phyloP scores from a whole-genome alignment of 108 stramenopile species.

The Fistulifera pelliculosa region DNA sequence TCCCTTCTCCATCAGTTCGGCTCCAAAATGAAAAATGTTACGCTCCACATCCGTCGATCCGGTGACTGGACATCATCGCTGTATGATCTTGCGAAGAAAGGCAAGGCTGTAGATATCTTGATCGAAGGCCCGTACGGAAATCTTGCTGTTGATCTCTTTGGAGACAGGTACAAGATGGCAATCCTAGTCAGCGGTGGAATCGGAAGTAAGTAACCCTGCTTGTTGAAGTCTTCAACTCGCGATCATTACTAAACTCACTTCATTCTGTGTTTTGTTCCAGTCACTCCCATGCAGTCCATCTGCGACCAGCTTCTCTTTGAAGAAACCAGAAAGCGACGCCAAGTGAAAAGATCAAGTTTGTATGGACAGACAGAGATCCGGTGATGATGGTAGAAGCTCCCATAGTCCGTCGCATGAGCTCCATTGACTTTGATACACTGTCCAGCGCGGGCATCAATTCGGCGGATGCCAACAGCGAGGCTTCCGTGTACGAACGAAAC shows the following conservation, averaged over 20 bases:
- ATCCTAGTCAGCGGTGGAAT: slow-evolving; percentile 43
- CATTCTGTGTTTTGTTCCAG: slow-evolving; percentile 6
- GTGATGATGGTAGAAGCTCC: slow-evolving; percentile 6
- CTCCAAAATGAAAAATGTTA: slow-evolving; percentile 15
- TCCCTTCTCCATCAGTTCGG: slow-evolving; percentile 27
- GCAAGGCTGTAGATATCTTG: slow-evolving; percentile 13
- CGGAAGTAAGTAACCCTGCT: slow-evolving; percentile 20
- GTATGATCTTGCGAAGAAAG: slow-evolving; percentile 17
- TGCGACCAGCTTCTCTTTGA: slow-evolving; percentile 22
- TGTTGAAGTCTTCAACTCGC: too few relatives aligned
- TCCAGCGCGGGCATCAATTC: neutral
- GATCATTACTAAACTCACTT: too few relatives aligned
- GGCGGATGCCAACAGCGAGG: slow-evolving; percentile 3
- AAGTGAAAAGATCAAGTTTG: slow-evolving; percentile 27
- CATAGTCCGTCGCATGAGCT: neutral
- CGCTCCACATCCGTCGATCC: slow-evolving; percentile 26
- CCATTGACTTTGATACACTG: slow-evolving; percentile 1
- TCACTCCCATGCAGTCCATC: slow-evolving; percentile 21
- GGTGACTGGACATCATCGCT: slow-evolving; percentile 36
- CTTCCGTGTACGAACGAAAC: neutral
- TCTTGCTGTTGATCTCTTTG: slow-evolving; percentile 23
- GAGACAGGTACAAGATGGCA: slow-evolving; percentile 25
- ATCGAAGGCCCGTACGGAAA: slow-evolving; percentile 44
- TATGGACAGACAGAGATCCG: slow-evolving; percentile 30
- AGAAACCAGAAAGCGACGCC: slow-evolving; percentile 7